Evolutionary conservation across 176 grass and related monocot species (phyloP).

Genomic region (Juncus inflexus): DNA sequence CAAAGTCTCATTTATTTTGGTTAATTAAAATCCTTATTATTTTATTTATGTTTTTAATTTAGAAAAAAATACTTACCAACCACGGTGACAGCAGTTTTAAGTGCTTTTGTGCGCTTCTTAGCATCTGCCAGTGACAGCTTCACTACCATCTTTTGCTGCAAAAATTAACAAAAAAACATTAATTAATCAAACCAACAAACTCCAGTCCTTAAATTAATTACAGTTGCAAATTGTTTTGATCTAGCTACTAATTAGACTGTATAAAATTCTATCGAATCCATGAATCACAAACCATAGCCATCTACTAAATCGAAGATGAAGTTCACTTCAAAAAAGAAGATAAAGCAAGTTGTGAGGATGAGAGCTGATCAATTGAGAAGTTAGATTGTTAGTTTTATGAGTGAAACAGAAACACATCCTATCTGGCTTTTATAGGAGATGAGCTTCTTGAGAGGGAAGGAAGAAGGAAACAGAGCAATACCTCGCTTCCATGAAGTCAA

Average conservation of each 20-base stretch:
- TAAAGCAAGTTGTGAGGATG: too few species aligned
- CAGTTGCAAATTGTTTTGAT: neutral
- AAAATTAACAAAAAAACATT: neutral
- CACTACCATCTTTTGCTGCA: conserved; percentile 78
- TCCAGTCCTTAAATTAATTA: neutral
- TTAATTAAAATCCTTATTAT: neutral
- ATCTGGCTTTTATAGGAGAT: too few species aligned
- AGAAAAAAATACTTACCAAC: conserved; percentile 29
- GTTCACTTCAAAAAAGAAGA: too few species aligned
- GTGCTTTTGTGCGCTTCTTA: conserved; percentile 55
- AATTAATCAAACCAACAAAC: neutral
- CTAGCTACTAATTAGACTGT: neutral
- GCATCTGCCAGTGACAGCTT: conserved; percentile 50
- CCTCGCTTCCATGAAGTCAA: too few species aligned
- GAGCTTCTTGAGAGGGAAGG: too few species aligned
- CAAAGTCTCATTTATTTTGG: neutral
- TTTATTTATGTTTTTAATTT: neutral
- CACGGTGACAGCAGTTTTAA: conserved; percentile 59
- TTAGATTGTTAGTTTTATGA: too few species aligned
- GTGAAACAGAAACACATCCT: too few species aligned
- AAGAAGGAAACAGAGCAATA: too few species aligned
- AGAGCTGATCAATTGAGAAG: too few species aligned
- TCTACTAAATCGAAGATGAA: neutral
- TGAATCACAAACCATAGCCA: conserved; percentile 13
- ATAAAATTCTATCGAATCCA: too few species aligned